Evolutionary conservation across 2,329 filamentous ascomycete species (phyloP).

Genomic region (Colletotrichum sp.): DNA sequence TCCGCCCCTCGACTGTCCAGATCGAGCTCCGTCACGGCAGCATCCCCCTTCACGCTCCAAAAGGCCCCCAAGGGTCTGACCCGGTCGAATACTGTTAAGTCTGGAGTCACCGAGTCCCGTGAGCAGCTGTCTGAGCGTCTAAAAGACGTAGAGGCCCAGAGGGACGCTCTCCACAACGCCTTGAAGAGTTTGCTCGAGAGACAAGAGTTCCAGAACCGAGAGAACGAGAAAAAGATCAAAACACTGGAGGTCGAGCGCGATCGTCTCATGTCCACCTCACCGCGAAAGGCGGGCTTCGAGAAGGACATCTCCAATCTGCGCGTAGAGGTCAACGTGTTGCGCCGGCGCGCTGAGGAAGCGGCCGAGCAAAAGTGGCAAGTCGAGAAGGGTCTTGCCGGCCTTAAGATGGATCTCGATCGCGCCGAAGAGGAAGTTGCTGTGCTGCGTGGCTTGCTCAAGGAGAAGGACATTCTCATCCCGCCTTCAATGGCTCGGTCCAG

Average conservation of each 20-base stretch:
- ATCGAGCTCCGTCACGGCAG: constrained; percentile 71
- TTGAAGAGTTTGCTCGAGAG: constrained; percentile 85
- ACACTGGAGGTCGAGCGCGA: constrained; percentile 81
- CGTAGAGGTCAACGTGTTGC: constrained; percentile 82
- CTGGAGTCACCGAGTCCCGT: constrained; percentile 54
- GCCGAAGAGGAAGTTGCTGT: constrained; percentile 91
- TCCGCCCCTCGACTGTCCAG: constrained; percentile 49
- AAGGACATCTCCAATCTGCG: constrained; percentile 81
- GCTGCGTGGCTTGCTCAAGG: constrained; percentile 77
- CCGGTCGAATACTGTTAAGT: constrained; percentile 64
- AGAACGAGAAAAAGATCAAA: constrained; percentile 81
- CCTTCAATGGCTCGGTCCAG: constrained; percentile 58
- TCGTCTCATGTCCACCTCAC: constrained; percentile 70
- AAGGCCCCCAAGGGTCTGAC: constrained; percentile 51
- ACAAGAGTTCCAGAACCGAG: constrained; percentile 82
- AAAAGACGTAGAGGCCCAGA: constrained; percentile 92
- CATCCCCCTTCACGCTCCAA: constrained; percentile 43
- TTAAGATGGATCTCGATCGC: constrained; percentile 97
- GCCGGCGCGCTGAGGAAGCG: constrained; percentile 89
- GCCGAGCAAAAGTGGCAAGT: constrained; percentile 96
- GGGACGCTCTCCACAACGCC: constrained; percentile 88
- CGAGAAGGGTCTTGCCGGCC: constrained; percentile 83
- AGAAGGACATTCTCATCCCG: constrained; percentile 81
- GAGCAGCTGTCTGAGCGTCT: constrained; percentile 79
- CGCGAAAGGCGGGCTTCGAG: constrained; percentile 80